These are phyloP conservation scores for Euphorbia peplus DNA, from an alignment of 345 rosid genomes.

Conservation along the genomic window DNA sequence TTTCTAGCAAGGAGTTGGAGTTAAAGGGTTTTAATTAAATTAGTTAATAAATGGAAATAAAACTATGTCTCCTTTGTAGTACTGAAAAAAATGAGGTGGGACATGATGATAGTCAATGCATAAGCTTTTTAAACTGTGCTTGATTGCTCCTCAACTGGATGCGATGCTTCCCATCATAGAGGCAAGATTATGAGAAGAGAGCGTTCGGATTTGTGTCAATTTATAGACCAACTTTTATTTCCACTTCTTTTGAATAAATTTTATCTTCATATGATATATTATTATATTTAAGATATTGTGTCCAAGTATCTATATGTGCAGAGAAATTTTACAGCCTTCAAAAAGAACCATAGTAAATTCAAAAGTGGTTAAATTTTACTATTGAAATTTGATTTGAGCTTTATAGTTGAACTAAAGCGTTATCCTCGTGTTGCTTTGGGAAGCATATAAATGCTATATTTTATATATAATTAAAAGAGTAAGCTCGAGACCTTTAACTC, in stretches of 20 bases:
- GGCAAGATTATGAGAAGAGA: neutral
- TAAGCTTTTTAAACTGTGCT: neutral
- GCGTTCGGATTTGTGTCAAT: neutral
- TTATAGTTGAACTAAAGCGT: no score
- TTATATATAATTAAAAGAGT: no score
- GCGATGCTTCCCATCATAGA: slow-evolving; percentile 18
- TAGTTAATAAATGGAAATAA: neutral
- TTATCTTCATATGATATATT: no score
- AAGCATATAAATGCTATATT: no score
- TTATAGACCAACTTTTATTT: neutral
- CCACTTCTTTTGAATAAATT: neutral
- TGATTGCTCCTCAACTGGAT: neutral
- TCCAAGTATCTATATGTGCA: no score
- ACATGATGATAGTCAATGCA: neutral
- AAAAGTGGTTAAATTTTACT: no score
- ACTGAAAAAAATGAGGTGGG: slow-evolving; percentile 6
- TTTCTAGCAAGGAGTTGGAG: neutral
- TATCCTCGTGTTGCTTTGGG: no score
- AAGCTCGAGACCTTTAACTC: no score
- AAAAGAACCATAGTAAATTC: no score
- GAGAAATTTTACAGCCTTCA: no score
- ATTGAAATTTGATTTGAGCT: no score
- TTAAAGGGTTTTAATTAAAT: neutral
- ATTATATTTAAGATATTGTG: neutral
- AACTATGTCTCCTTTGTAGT: neutral